Base-by-base conservation (phyloP, 345 rosid species). In the Melastoma malabathricum region DNA sequence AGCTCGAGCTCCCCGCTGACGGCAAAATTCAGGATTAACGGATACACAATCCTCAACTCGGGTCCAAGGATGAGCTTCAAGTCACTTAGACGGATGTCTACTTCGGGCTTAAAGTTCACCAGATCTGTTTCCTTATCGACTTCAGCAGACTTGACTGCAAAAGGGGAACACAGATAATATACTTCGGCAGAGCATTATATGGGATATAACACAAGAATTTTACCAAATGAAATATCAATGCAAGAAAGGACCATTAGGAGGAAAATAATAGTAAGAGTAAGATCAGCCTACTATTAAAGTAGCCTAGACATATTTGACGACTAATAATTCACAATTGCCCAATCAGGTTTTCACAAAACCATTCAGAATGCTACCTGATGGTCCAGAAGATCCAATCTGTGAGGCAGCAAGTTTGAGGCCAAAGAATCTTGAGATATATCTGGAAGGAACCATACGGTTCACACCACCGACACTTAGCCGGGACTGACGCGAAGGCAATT, bases 51-150 rank as follows among this genome's bases (percentile, higher is more conserved):
- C 69, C 84, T 84, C 78, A 90, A 65, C 64, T 86, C 96, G 55
- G 94, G 98, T 63, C 98, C 98, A 59, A 90, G 73, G 54, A 77
- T 78, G 67, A 90, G 92, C 83, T 82, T 90, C 74, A 90, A 71
- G 71, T 86, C 94, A 55, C 77, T 82, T 44, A 90, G 80, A 56
- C 85, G 87, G 62, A 90, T 58, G 74, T 90, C 98, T 57, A 86
- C 65, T 47, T 75, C 77, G 19, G 98, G 98, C 62, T 77, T 87
- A 43, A 80, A 65, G 58, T 68, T 80, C 49, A 82, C 75, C 61
- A 64, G 75, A 54, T 77, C 82, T 73, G 68, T 66, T 56, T 82
- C 89, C 64, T 78, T 82, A 58, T 79, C 83, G 61, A 23, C 93
- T 62, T 79, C 74, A 61, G 68, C 64, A 68, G 95, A 61, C 65